Base-by-base conservation (phyloP, 305 asterid genomes). In the Fraxinus sp. region DNA sequence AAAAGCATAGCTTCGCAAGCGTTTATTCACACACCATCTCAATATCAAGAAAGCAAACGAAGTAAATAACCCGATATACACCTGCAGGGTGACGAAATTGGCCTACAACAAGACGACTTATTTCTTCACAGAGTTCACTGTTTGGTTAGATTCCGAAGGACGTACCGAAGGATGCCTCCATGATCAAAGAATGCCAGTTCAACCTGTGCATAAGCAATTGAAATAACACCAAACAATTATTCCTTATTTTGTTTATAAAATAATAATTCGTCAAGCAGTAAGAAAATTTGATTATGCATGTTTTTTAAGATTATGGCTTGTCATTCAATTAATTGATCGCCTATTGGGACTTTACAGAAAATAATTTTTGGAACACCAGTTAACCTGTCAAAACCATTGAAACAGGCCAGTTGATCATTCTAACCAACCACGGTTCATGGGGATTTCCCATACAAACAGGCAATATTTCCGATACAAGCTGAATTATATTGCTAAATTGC, bases 121-220 rank as follows among this genome's bases (percentile, higher is more conserved):
- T 39, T 14, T 71, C 81, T 62, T 78, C 78, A 35, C 24, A 11
- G 70, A 13, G 39, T 70, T 88, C 83, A 88, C 81, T 87, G 88
- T 84, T 89, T 88, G 81, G 78, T 80, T 83, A 94, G 85, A 84
- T 90, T 92, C 35, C 98, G 83, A 77, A 94, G 90, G 79, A 93
- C 97, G 16, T 90, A 94, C 7, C 89, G 97, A 79, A 94, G 98
- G 87, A 93, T 93, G 84, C 97, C 97, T 76, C 97, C 95, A 74
- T 94, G 97, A 80, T 94, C 91, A 62, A 91, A 94, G 86, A 93
- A 93, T 16, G 91, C 86, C 83, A 93, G 87, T 82, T 94, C 98
- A 78, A 94, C 97, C 98, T 93, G 73, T 0, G 91, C 89, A 85
- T 5, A 78, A 26, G 44, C 71, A 84, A 78, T 30, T 39, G 8